A percentile compares a stretch with the other conserved stretches of the same genome.
These are phyloP conservation scores for Fusarium fracticaudum DNA, from an alignment of 2,329 filamentous ascomycete genomes.

Conservation along the genomic window DNA sequence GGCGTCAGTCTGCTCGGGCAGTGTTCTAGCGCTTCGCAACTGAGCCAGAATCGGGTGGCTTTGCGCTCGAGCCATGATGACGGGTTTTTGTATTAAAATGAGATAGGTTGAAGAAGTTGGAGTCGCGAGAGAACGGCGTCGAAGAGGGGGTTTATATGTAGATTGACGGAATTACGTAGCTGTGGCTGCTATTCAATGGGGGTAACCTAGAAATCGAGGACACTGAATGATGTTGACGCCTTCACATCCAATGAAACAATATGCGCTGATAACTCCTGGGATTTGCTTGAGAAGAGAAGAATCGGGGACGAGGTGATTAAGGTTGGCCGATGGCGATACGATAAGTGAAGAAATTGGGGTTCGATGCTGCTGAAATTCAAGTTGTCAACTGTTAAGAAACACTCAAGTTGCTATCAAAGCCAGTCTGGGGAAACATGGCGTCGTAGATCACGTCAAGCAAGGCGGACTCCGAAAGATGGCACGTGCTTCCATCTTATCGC, in stretches of 20 bases:
- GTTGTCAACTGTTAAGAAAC: conserved; percentile 24
- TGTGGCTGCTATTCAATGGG: conserved; percentile 15
- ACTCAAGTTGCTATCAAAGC: conserved; percentile 29
- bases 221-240: conserved; percentile 23
- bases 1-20: conserved; percentile 64
- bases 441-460: conserved; percentile 42
- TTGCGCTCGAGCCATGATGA: conserved; percentile 63
- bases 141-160: neutral
- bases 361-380: conserved; percentile 11
- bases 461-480: conserved; percentile 32
- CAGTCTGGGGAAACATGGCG: conserved; percentile 33
- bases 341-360: conserved; percentile 6
- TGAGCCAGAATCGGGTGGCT: conserved; percentile 65
- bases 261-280: conserved; percentile 9
- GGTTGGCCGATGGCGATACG: neutral
- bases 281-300: conserved; percentile 5
- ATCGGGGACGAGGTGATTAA: conserved; percentile 4
- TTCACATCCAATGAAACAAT: conserved; percentile 28
- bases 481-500: conserved; percentile 40
- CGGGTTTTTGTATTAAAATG: conserved; percentile 5
- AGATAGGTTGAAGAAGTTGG: neutral
- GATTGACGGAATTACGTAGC: conserved; percentile 14
- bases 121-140: neutral
- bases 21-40: conserved; percentile 63
- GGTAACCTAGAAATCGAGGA: conserved; percentile 15